Base-by-base conservation (phyloP, 805 yeast genomes). In the Candida insectalens region DNA sequence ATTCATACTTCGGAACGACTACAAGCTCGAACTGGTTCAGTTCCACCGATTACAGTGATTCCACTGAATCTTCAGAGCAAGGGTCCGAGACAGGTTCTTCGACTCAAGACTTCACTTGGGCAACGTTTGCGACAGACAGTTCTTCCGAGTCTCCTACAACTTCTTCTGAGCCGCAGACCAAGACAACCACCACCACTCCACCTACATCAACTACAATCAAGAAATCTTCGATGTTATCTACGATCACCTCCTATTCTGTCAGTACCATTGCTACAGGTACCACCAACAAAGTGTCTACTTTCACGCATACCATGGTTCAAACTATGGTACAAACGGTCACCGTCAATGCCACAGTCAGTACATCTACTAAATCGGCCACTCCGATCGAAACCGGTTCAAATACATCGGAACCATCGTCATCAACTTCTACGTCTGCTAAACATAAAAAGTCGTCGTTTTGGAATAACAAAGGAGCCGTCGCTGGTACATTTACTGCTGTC, bases 401-500 rank as follows among this genome's bases (percentile, higher is more conserved):
- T 2, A 13, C 33, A 13, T 7, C 6, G 16, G 19, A 10, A 4
- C 31, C 45, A n/a, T 30, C 45, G 4, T 18, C 46, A 8, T 30
- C 52, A 4, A 29, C 55, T 0, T 26, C 45, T 5, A 19, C 47
- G 6, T 22, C 47, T 8, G 37, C 42, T 4, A 18, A 22, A 33
- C n/a, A 30, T 6, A 46, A 46, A 7, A 19, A 17, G 17, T 48
- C 46, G 14, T 60, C 76, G 3, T 84, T 79, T 49, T 84, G 81
- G 65, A 64, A 67, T 37, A 61, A 73, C 30, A 72, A 71, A 30
- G 94, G 89, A 0, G 81, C 79, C 50, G 92, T 84, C 1, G 94
- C 88, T 0, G 95, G 94, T 3, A 81, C 85, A 0, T 84, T 84
- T 56, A 74, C 81, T 2, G 87, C 72, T 0, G 92, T 84, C 13